phyloP scores from a whole-genome alignment of 2,329 filamentous ascomycete genomes.

The Fusarium incarnatum region DNA sequence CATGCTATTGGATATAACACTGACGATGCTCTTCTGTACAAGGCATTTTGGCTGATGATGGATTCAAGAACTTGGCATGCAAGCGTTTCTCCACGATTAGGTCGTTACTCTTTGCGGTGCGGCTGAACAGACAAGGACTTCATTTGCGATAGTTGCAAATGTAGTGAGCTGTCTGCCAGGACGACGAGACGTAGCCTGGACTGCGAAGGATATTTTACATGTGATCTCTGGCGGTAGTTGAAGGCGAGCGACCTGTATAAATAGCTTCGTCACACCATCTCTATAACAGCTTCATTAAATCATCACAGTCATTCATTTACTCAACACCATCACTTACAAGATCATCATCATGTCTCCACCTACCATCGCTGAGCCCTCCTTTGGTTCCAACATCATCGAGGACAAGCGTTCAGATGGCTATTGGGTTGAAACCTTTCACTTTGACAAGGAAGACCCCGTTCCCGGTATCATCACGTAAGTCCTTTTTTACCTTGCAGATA shows the following conservation, averaged over 20 bases:
- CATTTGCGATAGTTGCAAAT: background rate
- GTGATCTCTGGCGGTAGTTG: background rate
- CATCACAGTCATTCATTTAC: background rate
- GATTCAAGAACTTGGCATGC: background rate
- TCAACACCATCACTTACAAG: accelerated
- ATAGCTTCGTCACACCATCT: background rate
- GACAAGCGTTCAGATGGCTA: background rate
- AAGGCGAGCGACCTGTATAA: background rate
- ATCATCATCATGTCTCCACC: background rate
- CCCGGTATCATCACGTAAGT: background rate
- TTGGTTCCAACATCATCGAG: background rate
- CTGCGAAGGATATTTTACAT: background rate
- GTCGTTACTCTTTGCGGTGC: background rate
- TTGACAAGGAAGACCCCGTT: background rate
- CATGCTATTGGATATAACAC: accelerated
- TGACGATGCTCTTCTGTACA: background rate
- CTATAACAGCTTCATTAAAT: too few relatives aligned
- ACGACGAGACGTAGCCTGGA: background rate
- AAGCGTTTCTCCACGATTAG: background rate
- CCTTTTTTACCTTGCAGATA: too few relatives aligned
- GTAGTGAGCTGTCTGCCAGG: background rate
- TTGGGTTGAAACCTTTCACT: background rate
- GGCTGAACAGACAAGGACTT: background rate
- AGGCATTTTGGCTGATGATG: too few relatives aligned
- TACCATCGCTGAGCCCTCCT: background rate